Evolutionary conservation across 345 rosid species (phyloP), one percentile per base, ranked within the genome.

Genomic region (Pistacia vera): DNA sequence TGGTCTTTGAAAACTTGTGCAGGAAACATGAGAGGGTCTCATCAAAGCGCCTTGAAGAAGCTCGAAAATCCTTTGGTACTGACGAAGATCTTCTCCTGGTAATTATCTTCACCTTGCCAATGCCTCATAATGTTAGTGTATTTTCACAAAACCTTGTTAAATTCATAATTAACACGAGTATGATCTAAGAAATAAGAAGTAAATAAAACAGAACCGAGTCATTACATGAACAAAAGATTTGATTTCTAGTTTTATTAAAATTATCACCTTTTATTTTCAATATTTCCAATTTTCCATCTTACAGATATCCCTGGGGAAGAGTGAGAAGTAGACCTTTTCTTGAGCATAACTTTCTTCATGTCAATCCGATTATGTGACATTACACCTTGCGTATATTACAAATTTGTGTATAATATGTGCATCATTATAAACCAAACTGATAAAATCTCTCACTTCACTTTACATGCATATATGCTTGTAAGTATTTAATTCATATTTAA

Each of bases 81-180:
- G 97, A 93, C 10, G 97, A 93, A 83, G 97, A 93, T 87, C 90
- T 93, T 83, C 89, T 91, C 69, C 66, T 91, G 92, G 97, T 93
- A 88, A 87, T 44, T 65, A 51, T 64, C 64, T 65, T 56, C 44
- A 11, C 69, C 16, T 49, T 25, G 10, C 33, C 54, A 36, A 25
- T 57, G 8, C 54, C 28, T 33, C 52, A 20, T 46, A 55, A 30
- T 0, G 9, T 41, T 41, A 41, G 25, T 68, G 5, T 49, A 56
- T 59, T 67, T 55, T 72, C 67, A 46, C 8, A 30, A 17, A 54
- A 28, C 51, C 52, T 33, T 65, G 48, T 49, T 33, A 0, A 25
- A 25, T 0, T 25, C 25, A 25, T 25, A 9, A 18, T 38, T 16
- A 38, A 12, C 11, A 64, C 13, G 2, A 9, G 13, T 11, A 60